These are phyloP conservation scores for Suhomyces pyralidae DNA, from an alignment of 805 yeast species.

Conservation along the genomic window DNA sequence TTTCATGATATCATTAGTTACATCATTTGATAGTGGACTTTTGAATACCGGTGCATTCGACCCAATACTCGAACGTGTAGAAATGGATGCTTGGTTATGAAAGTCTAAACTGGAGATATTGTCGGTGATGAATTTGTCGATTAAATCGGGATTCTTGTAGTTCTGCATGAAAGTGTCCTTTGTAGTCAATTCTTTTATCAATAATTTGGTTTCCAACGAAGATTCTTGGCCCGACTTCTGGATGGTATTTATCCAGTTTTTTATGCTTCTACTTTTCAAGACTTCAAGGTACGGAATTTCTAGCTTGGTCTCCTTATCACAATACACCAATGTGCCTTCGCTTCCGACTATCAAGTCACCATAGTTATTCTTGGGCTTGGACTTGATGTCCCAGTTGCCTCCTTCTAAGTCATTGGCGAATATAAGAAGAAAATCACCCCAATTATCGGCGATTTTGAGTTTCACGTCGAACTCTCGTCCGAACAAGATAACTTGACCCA, in stretches of 20 bases:
- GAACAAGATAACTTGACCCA: conserved; percentile 90
- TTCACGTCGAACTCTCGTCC: conserved; percentile 94
- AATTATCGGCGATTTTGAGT: conserved; percentile 78
- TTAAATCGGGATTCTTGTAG: conserved; percentile 18
- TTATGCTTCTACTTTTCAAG: conserved; percentile 29
- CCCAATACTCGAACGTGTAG: conserved; percentile 2
- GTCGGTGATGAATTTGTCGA: conserved; percentile 30
- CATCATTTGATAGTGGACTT: conserved; percentile 7
- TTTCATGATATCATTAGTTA: conserved; percentile 1
- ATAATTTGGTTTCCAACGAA: conserved; percentile 1
- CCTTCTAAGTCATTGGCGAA: conserved; percentile 85
- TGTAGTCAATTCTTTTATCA: conserved; percentile 18
- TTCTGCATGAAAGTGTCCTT: conserved; percentile 20
- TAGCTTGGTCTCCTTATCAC: conserved; percentile 54
- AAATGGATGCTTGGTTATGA: conserved; percentile 11
- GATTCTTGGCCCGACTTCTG: conserved; percentile 15
- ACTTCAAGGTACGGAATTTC: conserved; percentile 43
- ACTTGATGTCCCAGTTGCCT: conserved; percentile 74
- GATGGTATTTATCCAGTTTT: conserved; percentile 32
- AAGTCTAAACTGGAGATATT: conserved; percentile 26
- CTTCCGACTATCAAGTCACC: conserved; percentile 56
- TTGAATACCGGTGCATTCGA: conserved; percentile 2
- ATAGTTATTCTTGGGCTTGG: conserved; percentile 32
- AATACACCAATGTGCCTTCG: conserved; percentile 70
- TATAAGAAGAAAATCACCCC: conserved; percentile 82